These are phyloP conservation scores for Pestalotiopsis sp. DNA, from an alignment of 2,329 filamentous ascomycete genomes.

Conservation along the genomic window DNA sequence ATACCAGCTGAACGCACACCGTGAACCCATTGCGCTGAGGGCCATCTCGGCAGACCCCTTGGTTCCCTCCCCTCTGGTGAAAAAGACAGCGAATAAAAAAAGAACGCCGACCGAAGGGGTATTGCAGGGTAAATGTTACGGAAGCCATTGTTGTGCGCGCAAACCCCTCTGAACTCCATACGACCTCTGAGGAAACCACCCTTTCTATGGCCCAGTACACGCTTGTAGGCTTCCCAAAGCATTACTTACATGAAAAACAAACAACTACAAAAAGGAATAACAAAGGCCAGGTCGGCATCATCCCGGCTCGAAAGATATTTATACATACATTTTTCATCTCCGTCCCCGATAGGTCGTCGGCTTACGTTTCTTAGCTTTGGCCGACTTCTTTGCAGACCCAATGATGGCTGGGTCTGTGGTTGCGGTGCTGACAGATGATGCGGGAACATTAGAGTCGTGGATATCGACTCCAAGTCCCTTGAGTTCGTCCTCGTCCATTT, in stretches of 20 bases:
- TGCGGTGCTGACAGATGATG: slow-evolving; percentile 29
- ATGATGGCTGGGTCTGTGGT: slow-evolving; percentile 2
- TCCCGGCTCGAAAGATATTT: not conserved
- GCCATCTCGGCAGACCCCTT: not conserved
- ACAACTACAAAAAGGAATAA: not conserved
- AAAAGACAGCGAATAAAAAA: too few species aligned
- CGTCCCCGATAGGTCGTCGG: slow-evolving; percentile 16
- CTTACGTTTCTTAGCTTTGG: slow-evolving; percentile 17
- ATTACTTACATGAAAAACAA: not conserved
- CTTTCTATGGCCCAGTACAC: slow-evolving; percentile 5
- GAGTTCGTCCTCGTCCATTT: slow-evolving; percentile 89
- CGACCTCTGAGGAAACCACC: not conserved
- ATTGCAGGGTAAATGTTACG: slow-evolving; percentile 5
- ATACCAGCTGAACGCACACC: not conserved
- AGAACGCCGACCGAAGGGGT: not conserved
- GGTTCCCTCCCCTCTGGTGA: not conserved
- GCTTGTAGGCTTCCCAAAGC: not conserved
- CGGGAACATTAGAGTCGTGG: slow-evolving; percentile 49
- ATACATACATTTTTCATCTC: slow-evolving; percentile 12
- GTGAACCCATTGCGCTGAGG: not conserved
- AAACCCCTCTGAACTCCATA: slow-evolving; percentile 11
- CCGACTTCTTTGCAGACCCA: slow-evolving; percentile 14
- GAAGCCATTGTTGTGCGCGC: slow-evolving; percentile 21
- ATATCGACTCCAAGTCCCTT: slow-evolving; percentile 67
- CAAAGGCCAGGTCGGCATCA: not conserved